A percentile compares a stretch with the other conserved stretches of the same genome.
Conservation (phyloP, 495 filamentous ascomycete genomes). For the Thermochaetoides thermophila region DNA sequence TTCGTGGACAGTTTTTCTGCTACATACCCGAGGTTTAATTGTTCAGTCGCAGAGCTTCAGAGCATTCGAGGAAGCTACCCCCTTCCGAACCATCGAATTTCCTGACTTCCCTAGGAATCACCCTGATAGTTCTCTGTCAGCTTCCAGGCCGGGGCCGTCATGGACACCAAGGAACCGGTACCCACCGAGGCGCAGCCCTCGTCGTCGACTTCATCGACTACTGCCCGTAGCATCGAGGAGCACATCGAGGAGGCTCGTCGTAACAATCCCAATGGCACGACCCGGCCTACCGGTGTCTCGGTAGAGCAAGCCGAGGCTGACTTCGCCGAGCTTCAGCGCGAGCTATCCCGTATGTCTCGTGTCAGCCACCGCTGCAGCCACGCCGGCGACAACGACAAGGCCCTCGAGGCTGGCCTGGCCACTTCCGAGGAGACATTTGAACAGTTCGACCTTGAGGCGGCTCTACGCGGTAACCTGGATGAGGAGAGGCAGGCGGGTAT, state of each 20-base stretch:
- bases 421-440: constrained; percentile 33
- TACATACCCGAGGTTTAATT: too few species aligned
- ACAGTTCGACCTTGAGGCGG: constrained; percentile 55
- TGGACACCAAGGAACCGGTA: background rate
- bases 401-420: constrained; percentile 28
- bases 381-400: constrained; percentile 28
- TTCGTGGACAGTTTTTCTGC: too few species aligned
- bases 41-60: too few species aligned
- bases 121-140: background rate
- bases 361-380: constrained; percentile 25
- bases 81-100: too few species aligned
- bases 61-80: too few species aligned
- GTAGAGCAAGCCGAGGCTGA: constrained; percentile 61
- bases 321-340: constrained; percentile 58
- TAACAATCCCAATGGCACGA: constrained; percentile 38
- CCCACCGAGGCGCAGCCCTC: constrained; percentile 4
- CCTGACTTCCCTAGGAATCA: background rate
- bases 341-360: constrained; percentile 53
- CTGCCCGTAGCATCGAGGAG: constrained; percentile 26
- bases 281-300: constrained; percentile 40
- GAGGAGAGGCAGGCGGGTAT: constrained; percentile 66
- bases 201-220: constrained; percentile 28
- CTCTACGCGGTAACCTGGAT: constrained; percentile 50
- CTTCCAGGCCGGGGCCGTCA: background rate
- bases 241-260: constrained; percentile 29